Evolutionary conservation across 441 rosid species (phyloP), one percentile per base, ranked within the genome.

Genomic region (Geranium incanum): DNA sequence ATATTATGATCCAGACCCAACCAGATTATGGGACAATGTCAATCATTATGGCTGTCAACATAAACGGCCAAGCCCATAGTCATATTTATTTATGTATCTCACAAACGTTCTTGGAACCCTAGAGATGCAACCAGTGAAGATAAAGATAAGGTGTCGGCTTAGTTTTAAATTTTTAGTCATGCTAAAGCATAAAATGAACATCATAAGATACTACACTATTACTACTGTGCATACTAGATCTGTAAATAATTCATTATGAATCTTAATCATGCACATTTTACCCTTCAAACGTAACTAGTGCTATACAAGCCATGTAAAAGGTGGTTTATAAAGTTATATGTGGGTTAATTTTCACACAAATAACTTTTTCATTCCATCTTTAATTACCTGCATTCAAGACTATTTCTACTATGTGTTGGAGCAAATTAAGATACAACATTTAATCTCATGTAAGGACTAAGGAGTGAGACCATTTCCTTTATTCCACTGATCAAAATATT

Each of bases 1-100:
- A 16, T 9, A 66, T 60, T 72, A 57, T 57, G 48, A 71, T 8
- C 57, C 57, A 57, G 37, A 21, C n/a, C 41, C 43, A 36, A 48
- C 36, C 55, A 66, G 43, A 65, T 65, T 23, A n/a, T 18, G 39
- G 13, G 39, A 36, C 8, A 66, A 36, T n/a, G 45, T 36, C 36
- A 33, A 13, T 66, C 45, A 36, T n/a, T 66, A 23, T 33, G n/a
- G 8, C 18, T 12, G 21, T 66, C 2, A 36, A n/a, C 36, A 36
- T 36, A 33, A 66, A 21, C 9, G n/a, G 60, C 66, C 66, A 62
- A 8, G 4, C 66, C 36, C 9, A 16, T 18, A 57, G 11, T 15
- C 19, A 4, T 16, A 5, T 16, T 57, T 57, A 6, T 57, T 16
- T 57, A 38, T 16, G 6, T 6, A 21, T 0, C 15, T 8, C 9